Percentiles rank a stretch among this genome's conserved stretches.
Evolutionary conservation across 306 rosid species (phyloP).

Genomic region (Herpetospermum pedunculosum): DNA sequence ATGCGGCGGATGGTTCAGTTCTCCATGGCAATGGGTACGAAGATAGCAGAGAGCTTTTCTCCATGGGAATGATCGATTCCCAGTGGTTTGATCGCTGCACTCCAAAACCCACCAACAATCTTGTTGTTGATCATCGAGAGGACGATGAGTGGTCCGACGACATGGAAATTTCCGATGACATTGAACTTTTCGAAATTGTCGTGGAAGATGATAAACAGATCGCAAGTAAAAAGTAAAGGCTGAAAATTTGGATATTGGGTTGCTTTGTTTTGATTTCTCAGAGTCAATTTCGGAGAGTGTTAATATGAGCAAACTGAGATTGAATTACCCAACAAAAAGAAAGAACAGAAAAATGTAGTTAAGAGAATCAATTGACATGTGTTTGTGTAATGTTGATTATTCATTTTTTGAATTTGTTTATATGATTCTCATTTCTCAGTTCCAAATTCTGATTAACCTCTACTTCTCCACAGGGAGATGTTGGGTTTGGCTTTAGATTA

Average conservation of each 20-base stretch:
- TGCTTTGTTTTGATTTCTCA: background rate
- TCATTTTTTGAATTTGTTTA: background rate
- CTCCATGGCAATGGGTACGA: slow-evolving; percentile 38
- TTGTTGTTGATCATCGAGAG: slow-evolving; percentile 6
- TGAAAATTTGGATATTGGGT: background rate
- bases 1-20: slow-evolving; percentile 23
- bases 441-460: background rate
- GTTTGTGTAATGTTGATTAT: background rate
- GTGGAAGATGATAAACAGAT: slow-evolving; percentile 16
- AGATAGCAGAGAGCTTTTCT: slow-evolving; percentile 86
- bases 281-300: background rate
- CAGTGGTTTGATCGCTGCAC: slow-evolving; percentile 38
- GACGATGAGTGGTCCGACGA: slow-evolving; percentile 29
- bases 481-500: background rate
- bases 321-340: background rate
- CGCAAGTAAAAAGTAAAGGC: background rate
- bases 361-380: background rate
- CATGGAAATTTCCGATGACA: slow-evolving; percentile 14
- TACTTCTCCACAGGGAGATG: background rate
- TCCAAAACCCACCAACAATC: slow-evolving; percentile 24
- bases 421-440: background rate
- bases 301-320: background rate
- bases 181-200: slow-evolving; percentile 43
- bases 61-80: slow-evolving; percentile 82
- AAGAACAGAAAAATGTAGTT: background rate